These are phyloP conservation scores for Malassezia obtusa DNA, from an alignment of 1,284 basidiomycete genomes.

Conservation along the genomic window DNA sequence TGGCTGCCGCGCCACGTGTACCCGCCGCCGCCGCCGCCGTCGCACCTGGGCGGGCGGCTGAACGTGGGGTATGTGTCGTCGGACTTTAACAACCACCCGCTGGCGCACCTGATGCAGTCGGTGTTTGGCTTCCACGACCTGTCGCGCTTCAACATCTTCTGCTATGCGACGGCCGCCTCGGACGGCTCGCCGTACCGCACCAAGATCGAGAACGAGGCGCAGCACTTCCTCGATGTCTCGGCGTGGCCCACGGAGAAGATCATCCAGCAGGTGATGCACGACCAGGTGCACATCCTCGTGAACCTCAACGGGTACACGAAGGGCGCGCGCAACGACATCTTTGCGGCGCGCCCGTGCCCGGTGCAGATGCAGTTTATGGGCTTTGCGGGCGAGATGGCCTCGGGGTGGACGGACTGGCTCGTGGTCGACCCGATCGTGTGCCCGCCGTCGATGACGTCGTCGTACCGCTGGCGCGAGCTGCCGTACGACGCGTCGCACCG, in stretches of 20 bases:
- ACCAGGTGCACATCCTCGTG: slow-evolving; percentile 57
- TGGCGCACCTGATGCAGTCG: slow-evolving; percentile 59
- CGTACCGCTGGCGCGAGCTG: slow-evolving; percentile 49
- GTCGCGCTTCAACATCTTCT: slow-evolving; percentile 52
- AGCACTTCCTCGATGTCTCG: slow-evolving; percentile 56
- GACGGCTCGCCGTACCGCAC: slow-evolving; percentile 55
- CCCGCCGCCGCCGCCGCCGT: slow-evolving; percentile 55
- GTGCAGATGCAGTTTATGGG: slow-evolving; percentile 56
- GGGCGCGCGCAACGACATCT: slow-evolving; percentile 58
- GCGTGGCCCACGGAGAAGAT: slow-evolving; percentile 52
- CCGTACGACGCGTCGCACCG: not conserved
- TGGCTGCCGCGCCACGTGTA: slow-evolving; percentile 55
- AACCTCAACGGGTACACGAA: slow-evolving; percentile 62
- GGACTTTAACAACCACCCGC: slow-evolving; percentile 59
- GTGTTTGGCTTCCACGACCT: slow-evolving; percentile 56
- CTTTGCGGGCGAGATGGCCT: slow-evolving; percentile 55
- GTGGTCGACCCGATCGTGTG: slow-evolving; percentile 55
- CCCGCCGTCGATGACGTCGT: slow-evolving; percentile 52
- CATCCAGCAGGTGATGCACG: slow-evolving; percentile 52
- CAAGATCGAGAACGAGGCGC: slow-evolving; percentile 54
- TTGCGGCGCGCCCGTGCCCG: slow-evolving; percentile 57
- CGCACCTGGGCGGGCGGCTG: slow-evolving; percentile 52
- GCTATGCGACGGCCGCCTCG: slow-evolving; percentile 56
- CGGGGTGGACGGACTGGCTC: slow-evolving; percentile 59
- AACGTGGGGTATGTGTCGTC: slow-evolving; percentile 58